Percentiles rank a stretch among this genome's conserved stretches.
These are phyloP conservation scores for Nigrospora oryzae DNA, from an alignment of 2,329 filamentous ascomycete species.

Conservation along the genomic window DNA sequence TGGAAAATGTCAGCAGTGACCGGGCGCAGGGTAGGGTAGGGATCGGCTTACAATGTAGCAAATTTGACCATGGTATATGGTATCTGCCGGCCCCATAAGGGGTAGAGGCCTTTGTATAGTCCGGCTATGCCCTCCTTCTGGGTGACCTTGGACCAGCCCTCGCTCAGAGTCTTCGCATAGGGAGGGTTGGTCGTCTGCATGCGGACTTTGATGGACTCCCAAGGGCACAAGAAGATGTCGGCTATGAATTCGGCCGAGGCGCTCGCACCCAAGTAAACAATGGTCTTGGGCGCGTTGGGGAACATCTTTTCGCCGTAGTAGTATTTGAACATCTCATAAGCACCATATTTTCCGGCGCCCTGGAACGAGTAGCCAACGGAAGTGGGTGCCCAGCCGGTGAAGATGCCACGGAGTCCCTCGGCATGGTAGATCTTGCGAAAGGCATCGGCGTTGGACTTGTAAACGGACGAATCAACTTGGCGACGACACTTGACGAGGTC, in stretches of 20 bases:
- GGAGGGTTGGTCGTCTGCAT: constrained; percentile 77
- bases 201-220: constrained; percentile 76
- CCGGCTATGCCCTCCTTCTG: constrained; percentile 62
- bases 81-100: constrained; percentile 82
- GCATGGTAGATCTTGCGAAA: constrained; percentile 65
- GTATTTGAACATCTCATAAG: constrained; percentile 86
- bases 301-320: constrained; percentile 68
- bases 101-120: constrained; percentile 78
- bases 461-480: constrained; percentile 74
- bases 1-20: no score
- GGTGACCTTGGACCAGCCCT: constrained; percentile 60
- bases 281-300: constrained; percentile 66
- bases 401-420: constrained; percentile 72
- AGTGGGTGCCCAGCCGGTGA: constrained; percentile 78
- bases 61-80: constrained; percentile 60
- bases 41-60: constrained; percentile 1
- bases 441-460: constrained; percentile 73
- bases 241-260: constrained; percentile 68
- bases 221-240: constrained; percentile 69
- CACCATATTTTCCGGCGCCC: constrained; percentile 82
- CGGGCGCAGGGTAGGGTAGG: no score
- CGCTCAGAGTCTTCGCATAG: constrained; percentile 62
- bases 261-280: constrained; percentile 63
- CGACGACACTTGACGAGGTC: constrained; percentile 83
- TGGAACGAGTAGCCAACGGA: constrained; percentile 75